Evolutionary conservation across 2,329 filamentous ascomycete species (phyloP), one percentile per base, ranked within the genome.

Genomic region (Nectriaceae sp.): DNA sequence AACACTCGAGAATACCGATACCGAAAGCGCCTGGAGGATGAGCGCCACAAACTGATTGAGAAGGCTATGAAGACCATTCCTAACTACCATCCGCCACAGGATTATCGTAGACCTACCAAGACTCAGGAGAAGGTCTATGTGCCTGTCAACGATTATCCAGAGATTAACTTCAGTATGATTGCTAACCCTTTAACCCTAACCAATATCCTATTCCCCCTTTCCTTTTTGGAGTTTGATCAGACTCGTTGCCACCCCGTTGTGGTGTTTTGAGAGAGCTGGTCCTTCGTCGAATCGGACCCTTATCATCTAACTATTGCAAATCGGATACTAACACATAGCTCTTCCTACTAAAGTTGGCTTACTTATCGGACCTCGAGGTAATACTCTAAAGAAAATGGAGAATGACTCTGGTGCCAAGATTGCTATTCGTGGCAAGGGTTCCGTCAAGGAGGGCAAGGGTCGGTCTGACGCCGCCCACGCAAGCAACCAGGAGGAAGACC

Each of bases 111-210:
- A 66, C 94, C 94, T 55, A 97, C 93, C 72, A 99, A 99, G 88
- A 99, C 94, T 70, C 94, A 99, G 77, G 94, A 99, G 82, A 99
- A 99, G 82, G 95, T 99, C 88, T 99, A 99, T 73, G 94, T 99
- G 73, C 94, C 94, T 72, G 94, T 99, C 79, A 99, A 99, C 84
- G 94, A 99, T 76, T 99, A 99, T 74, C 94, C 94, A 82, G 94
- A 99, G 76, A 97, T 99, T 87, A 99, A 99, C 88, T 99, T 99
- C 90, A 99, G 94, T 99, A 97, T 93, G 93, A 93, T 94, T 92
- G 87, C 92, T 96, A 96, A 96, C 90, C 91, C 90, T 91, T 59
- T 86, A 87, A 89, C 85, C 78, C 85, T 88, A 87, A 88, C 76
- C 74, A 77, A 70, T 75, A 62, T 60, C 47, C 35, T 49, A 47